Conservation (phyloP, 108 stramenopile species). For the Fragilaria crotonensis region DNA sequence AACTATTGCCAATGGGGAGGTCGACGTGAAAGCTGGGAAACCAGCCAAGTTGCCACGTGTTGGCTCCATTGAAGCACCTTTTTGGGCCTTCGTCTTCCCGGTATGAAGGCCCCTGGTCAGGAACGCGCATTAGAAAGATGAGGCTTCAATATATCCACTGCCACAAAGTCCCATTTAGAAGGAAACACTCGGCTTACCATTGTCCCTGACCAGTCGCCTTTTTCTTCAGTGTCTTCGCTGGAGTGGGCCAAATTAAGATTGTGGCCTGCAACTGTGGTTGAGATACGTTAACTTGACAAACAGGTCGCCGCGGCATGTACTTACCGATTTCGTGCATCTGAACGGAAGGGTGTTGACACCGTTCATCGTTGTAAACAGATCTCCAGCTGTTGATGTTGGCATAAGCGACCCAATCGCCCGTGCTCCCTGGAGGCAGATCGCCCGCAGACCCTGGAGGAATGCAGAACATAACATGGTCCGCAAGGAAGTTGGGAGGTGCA, state of each 20-base stretch:
- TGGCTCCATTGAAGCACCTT: constrained; percentile 59
- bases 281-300: too few species aligned
- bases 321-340: constrained; percentile 66
- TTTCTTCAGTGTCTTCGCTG: constrained; percentile 21
- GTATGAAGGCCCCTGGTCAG: constrained; percentile 50
- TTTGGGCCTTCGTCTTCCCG: constrained; percentile 19
- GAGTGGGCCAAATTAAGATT: constrained; percentile 52
- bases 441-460: constrained; percentile 34
- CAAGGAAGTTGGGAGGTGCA: neutral
- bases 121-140: too few species aligned
- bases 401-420: constrained; percentile 25
- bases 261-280: too few species aligned
- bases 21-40: constrained; percentile 50
- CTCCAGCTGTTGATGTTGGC: constrained; percentile 37
- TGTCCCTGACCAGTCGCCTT: constrained; percentile 46
- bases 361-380: constrained; percentile 46
- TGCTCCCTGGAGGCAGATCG: constrained; percentile 28
- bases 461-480: constrained; percentile 20
- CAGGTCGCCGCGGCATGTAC: too few species aligned
- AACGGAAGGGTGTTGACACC: constrained; percentile 35
- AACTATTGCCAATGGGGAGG: constrained; percentile 8
- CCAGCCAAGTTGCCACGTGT: constrained; percentile 52
- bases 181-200: constrained; percentile 6
- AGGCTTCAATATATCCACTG: constrained; percentile 6
- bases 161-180: too few species aligned